phyloP scores from a whole-genome alignment of 495 filamentous ascomycete species.

The Aspergillus avenaceus region DNA sequence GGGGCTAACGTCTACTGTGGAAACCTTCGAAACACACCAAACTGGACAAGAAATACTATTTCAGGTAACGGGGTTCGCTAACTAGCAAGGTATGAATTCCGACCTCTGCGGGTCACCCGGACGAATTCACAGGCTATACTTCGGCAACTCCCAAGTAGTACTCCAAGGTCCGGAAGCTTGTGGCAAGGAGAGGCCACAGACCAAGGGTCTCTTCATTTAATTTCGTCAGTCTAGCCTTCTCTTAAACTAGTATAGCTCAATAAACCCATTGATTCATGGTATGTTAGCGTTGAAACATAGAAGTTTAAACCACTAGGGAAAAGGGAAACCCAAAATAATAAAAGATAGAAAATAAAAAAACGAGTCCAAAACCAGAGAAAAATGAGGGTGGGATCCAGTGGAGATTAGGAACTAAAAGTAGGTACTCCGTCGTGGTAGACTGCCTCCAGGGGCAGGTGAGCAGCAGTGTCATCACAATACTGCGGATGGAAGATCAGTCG shows the following conservation, averaged over 20 bases:
- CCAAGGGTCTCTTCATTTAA: not conserved
- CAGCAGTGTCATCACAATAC: not conserved
- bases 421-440: too few species aligned
- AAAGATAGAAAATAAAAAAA: not conserved
- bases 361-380: not conserved
- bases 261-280: not conserved
- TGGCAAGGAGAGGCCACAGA: slow-evolving; percentile 1
- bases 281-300: not conserved
- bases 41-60: slow-evolving; percentile 18
- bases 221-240: not conserved
- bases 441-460: slow-evolving; percentile 1
- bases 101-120: slow-evolving; percentile 6
- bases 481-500: not conserved
- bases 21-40: slow-evolving; percentile 17
- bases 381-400: not conserved
- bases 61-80: slow-evolving; percentile 15
- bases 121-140: slow-evolving; percentile 1
- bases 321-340: too few species aligned
- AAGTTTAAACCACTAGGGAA: not conserved
- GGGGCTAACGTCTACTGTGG: slow-evolving; percentile 19
- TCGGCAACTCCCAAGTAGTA: not conserved
- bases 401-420: not conserved
- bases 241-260: not conserved
- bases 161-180: not conserved
- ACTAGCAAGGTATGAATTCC: slow-evolving; percentile 10